Conservation (phyloP, 345 rosid genomes). For the Zanthoxylum bungeanum region DNA sequence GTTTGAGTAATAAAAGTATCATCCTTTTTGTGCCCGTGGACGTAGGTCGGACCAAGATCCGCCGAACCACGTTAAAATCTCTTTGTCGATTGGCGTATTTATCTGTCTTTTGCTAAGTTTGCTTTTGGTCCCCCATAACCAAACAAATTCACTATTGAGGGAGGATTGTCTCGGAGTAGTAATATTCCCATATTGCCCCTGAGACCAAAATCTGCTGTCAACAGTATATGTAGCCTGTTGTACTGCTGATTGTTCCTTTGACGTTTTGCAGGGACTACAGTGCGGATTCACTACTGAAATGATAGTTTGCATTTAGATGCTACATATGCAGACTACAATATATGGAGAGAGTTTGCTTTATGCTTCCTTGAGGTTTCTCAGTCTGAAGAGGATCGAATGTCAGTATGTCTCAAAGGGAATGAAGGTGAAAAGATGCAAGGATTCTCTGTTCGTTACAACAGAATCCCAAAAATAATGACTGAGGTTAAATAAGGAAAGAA, state of each 20-base stretch:
- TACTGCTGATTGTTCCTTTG: not conserved
- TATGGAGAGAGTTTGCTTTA: conserved; percentile 73
- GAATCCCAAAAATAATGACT: conserved; percentile 37
- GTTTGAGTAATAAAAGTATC: too few species aligned
- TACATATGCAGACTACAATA: conserved; percentile 32
- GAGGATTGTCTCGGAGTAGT: too few species aligned
- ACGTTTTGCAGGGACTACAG: conserved; percentile 51
- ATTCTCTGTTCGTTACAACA: conserved; percentile 30
- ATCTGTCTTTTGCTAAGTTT: too few species aligned
- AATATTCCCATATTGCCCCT: too few species aligned
- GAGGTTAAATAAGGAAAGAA: conserved; percentile 29
- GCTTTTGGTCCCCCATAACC: too few species aligned
- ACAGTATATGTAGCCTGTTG: not conserved
- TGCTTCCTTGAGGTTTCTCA: conserved; percentile 52
- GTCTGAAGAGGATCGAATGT: conserved; percentile 60
- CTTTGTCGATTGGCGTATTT: too few species aligned
- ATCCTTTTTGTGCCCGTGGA: too few species aligned
- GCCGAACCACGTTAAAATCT: too few species aligned
- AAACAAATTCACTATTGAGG: too few species aligned
- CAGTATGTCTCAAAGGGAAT: conserved; percentile 37
- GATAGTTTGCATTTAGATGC: conserved; percentile 86
- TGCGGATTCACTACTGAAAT: conserved; percentile 56
- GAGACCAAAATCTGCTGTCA: too few species aligned
- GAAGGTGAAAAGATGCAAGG: conserved; percentile 29
- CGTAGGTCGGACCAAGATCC: too few species aligned